Evolutionary conservation across 345 rosid genomes (phyloP).

Genomic region (Adansonia digitata): DNA sequence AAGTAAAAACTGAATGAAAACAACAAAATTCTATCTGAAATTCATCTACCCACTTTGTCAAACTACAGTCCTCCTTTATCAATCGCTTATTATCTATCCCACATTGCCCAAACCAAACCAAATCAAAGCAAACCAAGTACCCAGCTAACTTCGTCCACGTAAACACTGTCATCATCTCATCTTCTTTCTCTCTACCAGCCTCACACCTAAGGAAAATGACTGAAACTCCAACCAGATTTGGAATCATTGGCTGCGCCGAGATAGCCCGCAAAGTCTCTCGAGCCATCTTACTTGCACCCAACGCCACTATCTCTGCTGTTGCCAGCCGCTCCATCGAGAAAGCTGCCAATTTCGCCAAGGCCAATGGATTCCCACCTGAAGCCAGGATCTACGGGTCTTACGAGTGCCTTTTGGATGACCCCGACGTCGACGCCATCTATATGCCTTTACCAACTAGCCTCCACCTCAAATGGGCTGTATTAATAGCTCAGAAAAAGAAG

Average conservation of each 20-base stretch:
- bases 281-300: slow-evolving; percentile 57
- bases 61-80: too few relatives aligned
- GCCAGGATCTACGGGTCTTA: slow-evolving; percentile 59
- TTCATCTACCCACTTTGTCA: too few relatives aligned
- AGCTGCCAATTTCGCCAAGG: slow-evolving; percentile 45
- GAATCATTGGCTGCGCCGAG: slow-evolving; percentile 65
- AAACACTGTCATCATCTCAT: not conserved
- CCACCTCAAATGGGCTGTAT: slow-evolving; percentile 63
- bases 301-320: slow-evolving; percentile 55
- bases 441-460: slow-evolving; percentile 72
- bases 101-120: too few relatives aligned
- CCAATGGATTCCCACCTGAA: slow-evolving; percentile 50
- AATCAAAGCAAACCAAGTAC: too few relatives aligned
- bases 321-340: slow-evolving; percentile 58
- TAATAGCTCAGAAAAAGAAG: slow-evolving; percentile 59
- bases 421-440: slow-evolving; percentile 66
- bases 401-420: slow-evolving; percentile 65
- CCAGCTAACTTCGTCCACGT: too few relatives aligned
- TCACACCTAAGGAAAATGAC: slow-evolving; percentile 19
- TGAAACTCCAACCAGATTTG: slow-evolving; percentile 37
- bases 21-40: too few relatives aligned
- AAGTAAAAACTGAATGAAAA: too few relatives aligned
- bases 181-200: not conserved
- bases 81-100: too few relatives aligned
- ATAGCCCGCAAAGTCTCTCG: slow-evolving; percentile 64